Conservation (phyloP, 2,329 filamentous ascomycete genomes). For the Cytospora mali region DNA sequence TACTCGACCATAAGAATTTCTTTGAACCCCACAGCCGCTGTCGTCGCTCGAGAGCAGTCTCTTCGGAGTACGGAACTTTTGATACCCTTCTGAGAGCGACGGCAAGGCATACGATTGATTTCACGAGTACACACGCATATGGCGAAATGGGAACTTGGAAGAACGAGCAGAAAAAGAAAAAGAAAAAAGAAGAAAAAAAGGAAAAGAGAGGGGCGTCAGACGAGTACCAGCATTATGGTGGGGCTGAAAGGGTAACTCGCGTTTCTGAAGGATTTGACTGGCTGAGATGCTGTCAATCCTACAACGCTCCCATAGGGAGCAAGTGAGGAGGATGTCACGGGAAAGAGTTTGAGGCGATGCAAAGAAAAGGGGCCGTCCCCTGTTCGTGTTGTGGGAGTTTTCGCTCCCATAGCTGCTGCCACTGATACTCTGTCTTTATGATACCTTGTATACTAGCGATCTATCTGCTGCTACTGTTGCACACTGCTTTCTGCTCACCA, state of each 20-base stretch:
- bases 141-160: conserved; percentile 15
- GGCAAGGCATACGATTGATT: conserved; percentile 19
- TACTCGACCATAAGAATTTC: conserved; percentile 12
- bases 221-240: conserved; percentile 5
- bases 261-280: not conserved
- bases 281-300: conserved; percentile 15
- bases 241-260: conserved; percentile 6
- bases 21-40: conserved; percentile 1
- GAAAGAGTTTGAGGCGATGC: conserved; percentile 2
- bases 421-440: conserved; percentile 5
- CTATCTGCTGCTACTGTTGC: conserved; percentile 18
- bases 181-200: not conserved
- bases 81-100: conserved; percentile 17
- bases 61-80: conserved; percentile 18
- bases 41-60: conserved; percentile 6
- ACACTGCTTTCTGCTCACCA: conserved; percentile 20
- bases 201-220: not conserved
- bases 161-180: not conserved
- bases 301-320: conserved; percentile 14
- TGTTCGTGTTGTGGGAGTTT: conserved; percentile 3
- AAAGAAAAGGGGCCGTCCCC: not conserved
- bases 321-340: conserved; percentile 2
- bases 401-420: conserved; percentile 10
- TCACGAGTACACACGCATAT: conserved; percentile 18
- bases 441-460: conserved; percentile 27